Base-by-base conservation (phyloP, 2,329 filamentous ascomycete genomes). In the Cryphonectria nitschkei region DNA sequence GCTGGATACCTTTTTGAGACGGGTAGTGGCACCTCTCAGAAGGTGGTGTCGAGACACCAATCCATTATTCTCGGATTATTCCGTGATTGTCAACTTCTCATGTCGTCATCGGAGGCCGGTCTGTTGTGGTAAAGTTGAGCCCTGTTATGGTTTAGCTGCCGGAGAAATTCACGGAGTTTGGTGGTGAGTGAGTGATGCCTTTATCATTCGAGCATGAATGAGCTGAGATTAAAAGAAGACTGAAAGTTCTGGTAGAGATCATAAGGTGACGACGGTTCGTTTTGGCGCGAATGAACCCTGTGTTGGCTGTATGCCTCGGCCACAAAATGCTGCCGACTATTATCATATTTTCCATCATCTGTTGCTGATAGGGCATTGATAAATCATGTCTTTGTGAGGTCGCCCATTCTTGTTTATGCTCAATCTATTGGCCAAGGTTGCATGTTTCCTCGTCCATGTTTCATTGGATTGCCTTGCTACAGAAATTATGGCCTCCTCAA, bases 131-230 rank as follows among this genome's bases (percentile, higher is more conserved):
- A 26, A 46, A 8, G 61, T 11, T 64, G 37, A 29, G 37, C 39
- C 61, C 32, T 39, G n/a, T 64, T 64, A 22, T 22, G 22, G 61
- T 41, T 29, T 64, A 64, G 61, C 61, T 29, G 9, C 19, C 41
- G 61, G 61, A 64, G 61, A 64, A 64, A 64, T 64, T 64, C 61
- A 11, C 61, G 61, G 61, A 64, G 61, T 32, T 41, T 64, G 41
- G 32, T 58, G 14, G 14, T 19, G 11, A 26, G 29, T 32, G 26
- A 34, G 14, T 58, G 54, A 58, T 32, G 29, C 26, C 29, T 32
- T 58, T 14, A 34, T 14, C 13, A 29, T 32, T 19, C 19, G 13
- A 22, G 52, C 52, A 56, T 56, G n/a, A 56, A 56, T 6, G 26
- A 56, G 52, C n/a, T 56, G 52, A 56, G 26, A 56, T 56, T n/a